Base-by-base conservation (phyloP, 148 eudicot species). In the Diospyros kaki region DNA sequence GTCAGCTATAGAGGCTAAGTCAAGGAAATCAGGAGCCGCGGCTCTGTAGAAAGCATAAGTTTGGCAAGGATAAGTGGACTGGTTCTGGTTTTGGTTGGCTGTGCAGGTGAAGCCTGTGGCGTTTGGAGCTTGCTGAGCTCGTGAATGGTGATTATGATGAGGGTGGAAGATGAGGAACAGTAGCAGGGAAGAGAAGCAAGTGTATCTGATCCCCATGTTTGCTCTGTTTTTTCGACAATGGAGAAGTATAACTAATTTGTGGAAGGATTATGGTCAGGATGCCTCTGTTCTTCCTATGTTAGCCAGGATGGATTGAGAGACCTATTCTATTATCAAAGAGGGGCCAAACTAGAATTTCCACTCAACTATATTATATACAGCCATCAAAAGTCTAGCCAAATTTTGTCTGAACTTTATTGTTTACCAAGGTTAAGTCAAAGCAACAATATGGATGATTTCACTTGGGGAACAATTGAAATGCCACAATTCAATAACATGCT, bases 21-120 rank as follows among this genome's bases (percentile, higher is more conserved):
- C 89, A 3, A 81, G 89, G 71, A 65, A 78, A 52, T 68, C 45
- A 0, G 92, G 87, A 3, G 87, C 10, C 4, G 10, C n/a, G 67
- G 97, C 84, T 44, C 87, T 70, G 87, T 80, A 94, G 53, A 80
- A 84, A 67, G 84, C 96, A 66, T 89, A 94, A 17, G 97, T 81
- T 67, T 83, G 87, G 73, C 98, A 94, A 0, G 97, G 87, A 78
- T 80, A 81, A 38, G 79, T 4, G 53, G 84, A 82, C 48, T 73
- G 70, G 28, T 28, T 28, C 28, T 28, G 28, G 28, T 28, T 28
- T 28, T 28, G 28, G 84, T 80, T 82, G 60, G 76, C 45, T 6
- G 87, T 6, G 87, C 97, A 94, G 54, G 81, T 51, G 82, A 86
- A 90, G 72, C 98, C 98, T 42, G 72, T 71, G 53, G 80, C 89